Base-by-base conservation (phyloP, 768 basidiomycete genomes). In the Tulasnella sp. region DNA sequence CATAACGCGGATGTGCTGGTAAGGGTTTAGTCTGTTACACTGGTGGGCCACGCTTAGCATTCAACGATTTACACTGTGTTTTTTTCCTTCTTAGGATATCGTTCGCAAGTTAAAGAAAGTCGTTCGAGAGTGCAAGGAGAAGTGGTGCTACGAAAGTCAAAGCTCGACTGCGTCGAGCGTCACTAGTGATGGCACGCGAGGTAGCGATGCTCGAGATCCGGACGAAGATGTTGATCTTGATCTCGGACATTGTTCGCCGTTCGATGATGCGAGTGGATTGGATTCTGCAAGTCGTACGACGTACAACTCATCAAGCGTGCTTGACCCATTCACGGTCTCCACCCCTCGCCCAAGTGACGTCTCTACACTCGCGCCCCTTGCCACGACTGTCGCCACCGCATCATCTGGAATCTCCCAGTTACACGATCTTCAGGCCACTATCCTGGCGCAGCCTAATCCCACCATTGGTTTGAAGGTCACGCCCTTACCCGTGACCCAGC, bases 51-150 rank as follows among this genome's bases (percentile, higher is more conserved):
- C 61, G 15, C n/a, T 38, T 50, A 5, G 17, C 19, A 9, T 17
- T 42, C n/a, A n/a, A n/a, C n/a, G n/a, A n/a, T n/a, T 58, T 21
- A 51, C 7, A 4, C 48, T 21, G 24, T 15, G 54, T 3, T 21
- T 42, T 56, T 29, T 5, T 17, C 38, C 29, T 21, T 47, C 63
- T 34, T 63, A 91, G 88, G 83, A 79, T 65, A 86, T 92, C 62
- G 85, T 93, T 32, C 80, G 82, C 61, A 84, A 86, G 65, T 73
- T 95, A 61, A 83, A 86, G 71, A 91, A 89, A 66, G 83, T 92
- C 44, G 84, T 85, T 41, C 82, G 86, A 65, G 85, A 88, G 56
- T 88, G 88, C 69, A 89, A 85, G 71, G 66, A 63, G 23, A 61
- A 15, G 13, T 43, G 51, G 51, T 38, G 23, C 2, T 10, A 23